phyloP scores from a whole-genome alignment of 2,329 filamentous ascomycete genomes.

The Dactylellina drechsleri region DNA sequence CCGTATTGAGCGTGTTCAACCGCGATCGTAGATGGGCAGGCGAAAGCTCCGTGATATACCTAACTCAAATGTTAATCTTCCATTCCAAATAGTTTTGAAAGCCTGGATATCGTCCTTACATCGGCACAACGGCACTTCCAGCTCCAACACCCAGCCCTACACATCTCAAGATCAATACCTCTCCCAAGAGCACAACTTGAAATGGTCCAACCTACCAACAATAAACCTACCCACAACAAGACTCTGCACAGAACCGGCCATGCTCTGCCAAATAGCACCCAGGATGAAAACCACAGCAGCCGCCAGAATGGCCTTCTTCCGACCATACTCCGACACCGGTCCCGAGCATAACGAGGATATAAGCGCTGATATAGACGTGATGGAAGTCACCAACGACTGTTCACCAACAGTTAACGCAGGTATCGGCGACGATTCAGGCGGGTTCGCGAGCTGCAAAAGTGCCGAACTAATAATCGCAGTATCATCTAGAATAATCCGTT shows the following conservation, averaged over 20 bases:
- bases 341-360: constrained; percentile 73
- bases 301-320: constrained; percentile 71
- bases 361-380: constrained; percentile 74
- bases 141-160: constrained; percentile 75
- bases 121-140: constrained; percentile 81
- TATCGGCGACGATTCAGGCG: constrained; percentile 67
- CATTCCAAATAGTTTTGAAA: too few species aligned
- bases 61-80: constrained; percentile 44
- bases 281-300: constrained; percentile 75
- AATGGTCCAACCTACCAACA: constrained; percentile 62
- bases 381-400: constrained; percentile 77
- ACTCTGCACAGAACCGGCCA: constrained; percentile 67
- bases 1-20: constrained; percentile 80
- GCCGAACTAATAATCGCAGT: constrained; percentile 76
- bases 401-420: constrained; percentile 69
- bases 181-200: background rate
- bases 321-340: constrained; percentile 71
- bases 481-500: constrained; percentile 66
- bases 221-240: constrained; percentile 77
- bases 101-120: constrained; percentile 63
- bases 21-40: constrained; percentile 79
- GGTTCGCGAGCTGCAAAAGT: constrained; percentile 71
- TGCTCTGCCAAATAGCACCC: constrained; percentile 74
- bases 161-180: constrained; percentile 7
- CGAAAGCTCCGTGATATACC: constrained; percentile 85